Evolutionary conservation across 805 yeast genomes (phyloP), one percentile per base, ranked within the genome.

Genomic region (Wickerhamiella shivajii): DNA sequence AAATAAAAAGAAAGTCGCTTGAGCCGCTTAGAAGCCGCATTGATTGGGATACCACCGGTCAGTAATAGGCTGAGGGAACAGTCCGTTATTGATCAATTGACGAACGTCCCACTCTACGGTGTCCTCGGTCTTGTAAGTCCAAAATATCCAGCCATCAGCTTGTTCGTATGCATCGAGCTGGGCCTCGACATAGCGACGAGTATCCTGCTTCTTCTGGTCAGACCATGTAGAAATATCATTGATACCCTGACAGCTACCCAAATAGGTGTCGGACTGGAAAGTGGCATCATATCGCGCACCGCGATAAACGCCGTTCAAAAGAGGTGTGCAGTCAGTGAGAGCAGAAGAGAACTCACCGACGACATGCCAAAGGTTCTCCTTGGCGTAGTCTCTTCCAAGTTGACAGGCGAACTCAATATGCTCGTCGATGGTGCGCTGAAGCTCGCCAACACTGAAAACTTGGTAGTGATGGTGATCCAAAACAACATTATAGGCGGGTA

Each of bases 281-380:
- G 69, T 49, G 26, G 78, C 78, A 34, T 77, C 81, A 55, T 67
- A 80, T 48, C 93, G 69, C 21, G 92, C 74, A 39, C 90, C 90
- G 39, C 71, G 60, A 29, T 73, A 74, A 14, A 76, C 85, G 50
- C 94, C 94, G 49, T 83, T 83, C 30, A 83, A 59, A 93, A 93
- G 80, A 39, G 63, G 62, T 6, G 90, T 71, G 61, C 94, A 83
- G 57, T 83, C 94, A 3, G 93, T 81, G 43, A 83, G 63, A 1
- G 94, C 94, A 12, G 83, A 90, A 21, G 78, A 62, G 78, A 84
- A 83, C 59, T 83, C 93, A 41, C 93, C 95, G 30, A 71, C 66
- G 19, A 81, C 61, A 34, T 68, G 66, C 78, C 84, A 77, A 52
- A 77, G 83, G 41, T 61, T 54, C 51, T 77, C 80, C n/a, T 49